Base-by-base conservation (phyloP, 306 rosid species). In the Abrus precatorius region DNA sequence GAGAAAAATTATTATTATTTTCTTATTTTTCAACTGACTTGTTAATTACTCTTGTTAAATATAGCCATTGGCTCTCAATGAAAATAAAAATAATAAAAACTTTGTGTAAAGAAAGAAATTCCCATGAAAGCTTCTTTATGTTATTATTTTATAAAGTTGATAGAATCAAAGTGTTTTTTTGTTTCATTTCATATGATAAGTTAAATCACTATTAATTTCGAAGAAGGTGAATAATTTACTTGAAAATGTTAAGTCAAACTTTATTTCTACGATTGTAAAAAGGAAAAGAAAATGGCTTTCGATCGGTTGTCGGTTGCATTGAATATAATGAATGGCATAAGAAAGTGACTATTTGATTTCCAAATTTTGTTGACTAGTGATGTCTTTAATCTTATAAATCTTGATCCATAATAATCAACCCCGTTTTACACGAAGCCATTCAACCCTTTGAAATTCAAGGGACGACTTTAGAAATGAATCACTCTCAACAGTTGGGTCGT, bases 361-460 rank as follows among this genome's bases (percentile, higher is more conserved):
- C 20, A 28, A 38, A 77, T 12, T 77, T 40, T 34, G 3, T 65
- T 40, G 74, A 77, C 56, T 2, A n/a, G 3, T 36, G 5, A 33
- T 76, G 50, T 63, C 73, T 63, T 63, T 40, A 45, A 13, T 60
- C 43, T 48, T 34, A 14, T 13, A 20, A 20, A 20, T 20, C 6
- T 49, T 13, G 13, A 62, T 50, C 27, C 36, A 40, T 11, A 40
- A 54, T 14, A 54, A 30, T 65, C 74, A 50, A 9, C 75, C 7
- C 4, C 5, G 13, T 66, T 65, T n/a, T 53, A 66, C 74, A 65
- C 55, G 55, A 33, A 53, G 10, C 33, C 20, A 14, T 40, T 54
- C 78, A 56, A 72, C 36, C 65, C 53, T 66, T 66, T 52, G 63
- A 50, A 33, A 34, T 34, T 71, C 33, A 71, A 71, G 48, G 6